Percentiles rank a stretch among this genome's conserved stretches.
phyloP scores from a whole-genome alignment of 1,284 basidiomycete genomes.

The Pascua guehoae region DNA sequence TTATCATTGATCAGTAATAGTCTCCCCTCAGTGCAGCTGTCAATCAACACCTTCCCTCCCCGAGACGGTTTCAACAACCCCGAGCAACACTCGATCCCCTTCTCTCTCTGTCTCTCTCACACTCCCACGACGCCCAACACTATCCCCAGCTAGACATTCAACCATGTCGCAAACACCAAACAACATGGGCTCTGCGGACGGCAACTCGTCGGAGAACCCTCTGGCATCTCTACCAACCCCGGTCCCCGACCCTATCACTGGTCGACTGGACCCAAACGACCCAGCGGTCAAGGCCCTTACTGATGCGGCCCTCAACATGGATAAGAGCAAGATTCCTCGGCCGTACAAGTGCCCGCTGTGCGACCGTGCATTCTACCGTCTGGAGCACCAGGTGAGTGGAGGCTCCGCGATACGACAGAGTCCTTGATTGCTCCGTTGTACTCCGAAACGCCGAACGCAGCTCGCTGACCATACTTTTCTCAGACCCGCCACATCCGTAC shows the following conservation, averaged over 20 bases:
- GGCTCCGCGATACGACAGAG: background rate
- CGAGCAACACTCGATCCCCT: no score
- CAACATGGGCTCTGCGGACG: slow-evolving; percentile 13
- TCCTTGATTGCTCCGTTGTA: background rate
- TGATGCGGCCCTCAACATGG: slow-evolving; percentile 51
- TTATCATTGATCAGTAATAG: no score
- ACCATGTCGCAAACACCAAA: slow-evolving; percentile 10
- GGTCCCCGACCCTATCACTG: slow-evolving; percentile 48
- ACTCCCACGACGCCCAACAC: no score
- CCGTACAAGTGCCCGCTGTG: slow-evolving; percentile 97
- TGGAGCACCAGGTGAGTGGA: slow-evolving; percentile 79
- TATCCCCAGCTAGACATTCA: no score
- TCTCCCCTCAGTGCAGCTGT: no score
- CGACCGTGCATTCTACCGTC: slow-evolving; percentile 80
- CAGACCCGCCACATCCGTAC: slow-evolving; percentile 97
- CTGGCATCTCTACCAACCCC: slow-evolving; percentile 26
- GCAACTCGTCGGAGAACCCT: slow-evolving; percentile 15
- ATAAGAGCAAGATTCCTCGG: slow-evolving; percentile 59
- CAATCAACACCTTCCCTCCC: no score
- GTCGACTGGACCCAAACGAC: slow-evolving; percentile 50
- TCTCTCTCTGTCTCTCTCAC: no score
- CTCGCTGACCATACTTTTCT: slow-evolving; percentile 6
- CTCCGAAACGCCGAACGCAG: background rate
- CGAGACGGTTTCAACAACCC: no score
- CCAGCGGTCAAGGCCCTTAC: slow-evolving; percentile 50